Conservation (phyloP, 352 stramenopile species). For the Phytophthora multivora region DNA sequence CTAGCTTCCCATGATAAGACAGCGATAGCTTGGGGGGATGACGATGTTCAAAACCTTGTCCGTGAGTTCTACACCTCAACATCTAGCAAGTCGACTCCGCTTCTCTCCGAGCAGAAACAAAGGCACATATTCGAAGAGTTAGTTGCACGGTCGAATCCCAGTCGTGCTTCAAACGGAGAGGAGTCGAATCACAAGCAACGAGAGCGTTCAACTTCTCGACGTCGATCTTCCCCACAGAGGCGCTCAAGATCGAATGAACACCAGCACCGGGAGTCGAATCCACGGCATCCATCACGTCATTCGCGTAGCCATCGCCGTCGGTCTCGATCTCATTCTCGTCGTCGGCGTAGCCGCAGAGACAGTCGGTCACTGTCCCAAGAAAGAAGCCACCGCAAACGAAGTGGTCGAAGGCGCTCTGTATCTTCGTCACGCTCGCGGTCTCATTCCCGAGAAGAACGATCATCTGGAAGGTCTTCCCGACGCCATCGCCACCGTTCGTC, state of each 20-base stretch:
- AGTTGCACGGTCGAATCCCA: slow-evolving; percentile 1
- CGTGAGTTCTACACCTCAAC: slow-evolving; percentile 33
- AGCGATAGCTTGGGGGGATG: slow-evolving; percentile 23
- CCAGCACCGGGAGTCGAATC: slow-evolving; percentile 9
- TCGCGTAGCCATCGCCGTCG: slow-evolving; percentile 16
- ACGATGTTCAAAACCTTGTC: slow-evolving; percentile 30
- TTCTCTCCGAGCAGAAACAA: slow-evolving; percentile 32
- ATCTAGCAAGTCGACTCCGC: slow-evolving; percentile 10
- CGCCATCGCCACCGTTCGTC: slow-evolving; percentile 26
- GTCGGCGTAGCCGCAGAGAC: slow-evolving; percentile 24
- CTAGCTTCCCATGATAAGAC: slow-evolving; percentile 21
- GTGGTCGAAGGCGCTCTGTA: slow-evolving; percentile 28
- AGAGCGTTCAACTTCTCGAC: slow-evolving; percentile 1
- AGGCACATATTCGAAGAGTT: slow-evolving; percentile 35
- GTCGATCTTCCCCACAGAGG: slow-evolving; percentile 11
- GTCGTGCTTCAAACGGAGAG: not conserved
- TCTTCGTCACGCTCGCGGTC: slow-evolving; percentile 48
- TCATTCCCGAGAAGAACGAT: slow-evolving; percentile 21
- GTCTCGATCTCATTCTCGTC: slow-evolving; percentile 27
- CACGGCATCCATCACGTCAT: slow-evolving; percentile 18
- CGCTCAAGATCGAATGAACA: slow-evolving; percentile 4
- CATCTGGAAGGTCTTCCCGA: slow-evolving; percentile 20
- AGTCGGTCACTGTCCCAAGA: slow-evolving; percentile 26
- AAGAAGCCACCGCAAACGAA: slow-evolving; percentile 18
- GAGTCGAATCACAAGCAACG: slow-evolving; percentile 4